Percentiles rank a stretch among this genome's conserved stretches.
These are phyloP conservation scores for Talaromyces albobiverticillius DNA, from an alignment of 2,329 filamentous ascomycete genomes.

Conservation along the genomic window DNA sequence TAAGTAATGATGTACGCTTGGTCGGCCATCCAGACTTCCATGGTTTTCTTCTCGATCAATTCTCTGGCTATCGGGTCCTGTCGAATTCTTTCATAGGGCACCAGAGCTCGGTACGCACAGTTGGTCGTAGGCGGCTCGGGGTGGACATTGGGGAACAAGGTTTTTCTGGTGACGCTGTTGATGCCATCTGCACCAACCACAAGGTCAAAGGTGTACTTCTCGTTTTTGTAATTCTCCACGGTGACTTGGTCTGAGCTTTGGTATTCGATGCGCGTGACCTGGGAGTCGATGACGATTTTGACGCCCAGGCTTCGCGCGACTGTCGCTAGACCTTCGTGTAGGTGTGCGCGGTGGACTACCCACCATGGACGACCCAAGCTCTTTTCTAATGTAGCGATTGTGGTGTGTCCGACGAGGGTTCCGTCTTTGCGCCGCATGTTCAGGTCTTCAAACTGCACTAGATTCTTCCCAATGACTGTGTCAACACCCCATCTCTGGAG, in stretches of 20 bases:
- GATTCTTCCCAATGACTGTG: conserved; percentile 39
- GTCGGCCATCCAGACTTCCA: conserved; percentile 43
- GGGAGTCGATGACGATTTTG: conserved; percentile 34
- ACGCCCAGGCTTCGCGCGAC: conserved; percentile 40
- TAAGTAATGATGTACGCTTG: conserved; percentile 47
- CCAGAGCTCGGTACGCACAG: conserved; percentile 46
- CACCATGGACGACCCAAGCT: conserved; percentile 40
- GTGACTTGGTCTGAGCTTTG: too few relatives aligned
- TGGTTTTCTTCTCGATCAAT: conserved; percentile 39
- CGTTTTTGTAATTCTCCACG: conserved; percentile 27
- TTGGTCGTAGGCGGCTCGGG: conserved; percentile 41
- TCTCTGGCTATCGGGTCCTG: conserved; percentile 41
- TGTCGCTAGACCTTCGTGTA: conserved; percentile 44
- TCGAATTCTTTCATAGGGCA: conserved; percentile 43
- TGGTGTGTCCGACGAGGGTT: conserved; percentile 36
- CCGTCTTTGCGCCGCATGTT: conserved; percentile 41
- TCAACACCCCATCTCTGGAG: conserved; percentile 40
- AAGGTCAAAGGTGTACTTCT: conserved; percentile 33
- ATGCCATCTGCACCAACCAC: conserved; percentile 44
- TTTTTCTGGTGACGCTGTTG: conserved; percentile 36
- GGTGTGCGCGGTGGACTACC: conserved; percentile 49
- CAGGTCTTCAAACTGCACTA: conserved; percentile 40
- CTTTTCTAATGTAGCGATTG: conserved; percentile 31
- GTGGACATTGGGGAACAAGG: conserved; percentile 42
- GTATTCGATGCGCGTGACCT: too few relatives aligned